These are phyloP conservation scores for Coprinopsis cinerea DNA, from an alignment of 768 basidiomycete genomes.

Conservation along the genomic window DNA sequence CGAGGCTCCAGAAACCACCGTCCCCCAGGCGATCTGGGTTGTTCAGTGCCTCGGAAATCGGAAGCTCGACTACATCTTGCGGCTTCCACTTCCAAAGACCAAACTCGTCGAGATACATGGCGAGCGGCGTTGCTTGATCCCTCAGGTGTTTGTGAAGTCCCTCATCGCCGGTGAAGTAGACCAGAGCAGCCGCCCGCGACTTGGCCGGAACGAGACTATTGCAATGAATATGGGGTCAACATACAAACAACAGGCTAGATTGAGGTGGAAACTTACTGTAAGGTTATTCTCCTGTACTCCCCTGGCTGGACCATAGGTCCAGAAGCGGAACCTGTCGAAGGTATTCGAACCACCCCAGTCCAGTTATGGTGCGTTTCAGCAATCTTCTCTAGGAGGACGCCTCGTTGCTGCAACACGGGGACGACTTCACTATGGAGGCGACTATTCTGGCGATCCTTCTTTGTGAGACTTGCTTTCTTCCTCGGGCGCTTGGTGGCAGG, in stretches of 20 bases:
- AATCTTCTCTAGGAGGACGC: slow-evolving; percentile 4
- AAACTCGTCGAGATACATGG: slow-evolving; percentile 6
- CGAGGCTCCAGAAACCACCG: slow-evolving; percentile 7
- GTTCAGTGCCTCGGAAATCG: background rate
- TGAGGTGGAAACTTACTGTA: slow-evolving; percentile 5
- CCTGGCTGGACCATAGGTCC: background rate
- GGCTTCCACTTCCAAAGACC: slow-evolving; percentile 11
- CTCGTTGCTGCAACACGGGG: slow-evolving; percentile 2
- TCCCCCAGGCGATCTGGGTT: background rate
- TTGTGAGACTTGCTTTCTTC: slow-evolving; percentile 4
- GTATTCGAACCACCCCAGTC: slow-evolving; percentile 8
- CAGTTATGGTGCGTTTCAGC: slow-evolving; percentile 7
- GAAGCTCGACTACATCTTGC: background rate
- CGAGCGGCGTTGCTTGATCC: background rate
- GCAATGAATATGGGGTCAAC: background rate
- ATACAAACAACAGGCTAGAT: background rate
- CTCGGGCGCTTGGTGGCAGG: slow-evolving; percentile 1
- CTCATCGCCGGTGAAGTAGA: slow-evolving; percentile 7
- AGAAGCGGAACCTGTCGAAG: background rate
- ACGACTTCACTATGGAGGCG: slow-evolving; percentile 6
- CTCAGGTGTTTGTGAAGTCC: slow-evolving; percentile 2
- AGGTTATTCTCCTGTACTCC: slow-evolving; percentile 1
- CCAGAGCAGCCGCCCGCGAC: slow-evolving; percentile 2
- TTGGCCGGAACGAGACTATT: slow-evolving; percentile 9
- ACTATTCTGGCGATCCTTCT: slow-evolving; percentile 4